Evolutionary conservation across 2,329 filamentous ascomycete genomes (phyloP), one percentile per base, ranked within the genome.

Genomic region (Mariannaea elegans): DNA sequence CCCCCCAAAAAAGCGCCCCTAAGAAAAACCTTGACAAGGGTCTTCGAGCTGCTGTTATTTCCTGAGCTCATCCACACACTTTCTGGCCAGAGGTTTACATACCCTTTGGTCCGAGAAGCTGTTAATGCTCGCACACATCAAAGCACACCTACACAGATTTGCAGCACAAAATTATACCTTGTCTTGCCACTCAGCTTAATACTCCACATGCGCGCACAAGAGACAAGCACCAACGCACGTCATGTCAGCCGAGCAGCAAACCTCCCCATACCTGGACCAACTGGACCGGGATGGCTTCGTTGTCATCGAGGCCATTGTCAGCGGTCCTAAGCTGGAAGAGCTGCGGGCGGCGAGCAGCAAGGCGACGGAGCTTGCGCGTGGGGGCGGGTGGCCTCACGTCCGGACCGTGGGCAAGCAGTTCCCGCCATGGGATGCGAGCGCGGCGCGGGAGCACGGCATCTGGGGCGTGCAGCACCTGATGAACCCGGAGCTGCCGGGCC

Each of bases 391-490:
- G 93, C 91, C 91, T 3, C 84, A 90, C 76, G 88, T 96, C 71
- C 90, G 93, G 65, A 94, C 91, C 1, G 85, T 95, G 2, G 91
- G 91, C 53, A 96, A 96, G 76, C 93, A 97, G 77, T 97, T 97
- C 78, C 93, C 93, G 1, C 93, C 93, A 0, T 97, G 93, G 93
- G 80, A 84, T 4, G 81, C 81, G n/a, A 80, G 81, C 48, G 78
- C 82, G 1, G 80, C 82, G 46, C 78, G 82, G 1, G 76, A 79
- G 3, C 75, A 82, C 50, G 92, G 92, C 18, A 96, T 97, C 75
- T 97, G 93, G 93, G 93, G 92, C 64, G 90, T 96, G 3, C 93
- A 97, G 80, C 91, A 94, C 75, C 83, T 97, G 5, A 82, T 97
- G 70, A 89, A 94, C 75, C 92, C 92, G 0, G 80, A 82, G 2